Evolutionary conservation across 306 rosid genomes (phyloP).

Genomic region (Corylus heterophylla): DNA sequence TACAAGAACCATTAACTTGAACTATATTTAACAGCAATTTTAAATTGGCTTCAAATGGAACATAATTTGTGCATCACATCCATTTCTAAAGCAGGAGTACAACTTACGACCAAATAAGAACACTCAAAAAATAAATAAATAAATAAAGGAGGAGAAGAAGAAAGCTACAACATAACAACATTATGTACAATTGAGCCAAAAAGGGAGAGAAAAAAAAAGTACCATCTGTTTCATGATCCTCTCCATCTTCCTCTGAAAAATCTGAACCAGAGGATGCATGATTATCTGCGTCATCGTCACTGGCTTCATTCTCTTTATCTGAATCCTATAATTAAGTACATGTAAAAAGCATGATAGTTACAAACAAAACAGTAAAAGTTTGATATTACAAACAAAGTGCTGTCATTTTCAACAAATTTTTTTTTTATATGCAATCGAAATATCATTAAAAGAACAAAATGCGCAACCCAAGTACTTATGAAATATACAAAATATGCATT

Average conservation of each 20-base stretch:
- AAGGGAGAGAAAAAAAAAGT: slow-evolving; percentile 2
- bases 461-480: too few species aligned
- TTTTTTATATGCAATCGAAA: too few species aligned
- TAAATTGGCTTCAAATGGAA: neutral
- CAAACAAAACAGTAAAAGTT: slow-evolving; percentile 3
- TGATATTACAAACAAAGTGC: neutral
- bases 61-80: neutral
- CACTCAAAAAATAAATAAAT: neutral
- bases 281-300: slow-evolving; percentile 31
- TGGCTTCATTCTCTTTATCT: slow-evolving; percentile 49
- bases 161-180: neutral
- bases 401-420: neutral
- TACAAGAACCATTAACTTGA: neutral
- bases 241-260: slow-evolving; percentile 42
- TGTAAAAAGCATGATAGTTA: slow-evolving; percentile 21
- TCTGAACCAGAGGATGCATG: slow-evolving; percentile 46
- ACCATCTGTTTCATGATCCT: slow-evolving; percentile 56
- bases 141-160: neutral
- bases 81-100: slow-evolving; percentile 5
- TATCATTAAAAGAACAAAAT: too few species aligned
- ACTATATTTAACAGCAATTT: neutral
- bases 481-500: too few species aligned
- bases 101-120: slow-evolving; percentile 22
- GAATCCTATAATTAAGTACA: slow-evolving; percentile 52
- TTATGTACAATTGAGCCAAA: slow-evolving; percentile 4